These are phyloP conservation scores for Ophiocordyceps robertsii DNA, from an alignment of 2,329 filamentous ascomycete species.

Conservation along the genomic window DNA sequence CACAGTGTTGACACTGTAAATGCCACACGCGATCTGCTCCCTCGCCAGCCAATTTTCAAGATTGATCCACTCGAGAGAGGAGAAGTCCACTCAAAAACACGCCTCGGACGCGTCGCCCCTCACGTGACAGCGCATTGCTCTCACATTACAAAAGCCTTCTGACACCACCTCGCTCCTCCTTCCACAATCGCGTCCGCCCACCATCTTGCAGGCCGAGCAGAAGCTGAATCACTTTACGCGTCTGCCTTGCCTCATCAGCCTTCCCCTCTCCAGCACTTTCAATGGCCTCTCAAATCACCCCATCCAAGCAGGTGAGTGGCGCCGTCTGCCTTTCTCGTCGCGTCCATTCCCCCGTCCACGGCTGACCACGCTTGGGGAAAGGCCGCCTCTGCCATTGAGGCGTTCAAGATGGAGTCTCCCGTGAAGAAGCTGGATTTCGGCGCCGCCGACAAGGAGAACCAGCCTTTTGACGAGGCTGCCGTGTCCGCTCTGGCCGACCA, in stretches of 20 bases:
- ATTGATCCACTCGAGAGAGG: conserved; percentile 9
- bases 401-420: conserved; percentile 85
- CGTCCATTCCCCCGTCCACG: neutral
- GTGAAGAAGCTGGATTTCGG: conserved; percentile 80
- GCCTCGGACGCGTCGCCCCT: conserved; percentile 18
- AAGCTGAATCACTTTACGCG: conserved; percentile 4
- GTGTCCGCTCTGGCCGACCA: conserved; percentile 38
- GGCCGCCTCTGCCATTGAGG: conserved; percentile 77
- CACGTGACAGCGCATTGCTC: conserved; percentile 23
- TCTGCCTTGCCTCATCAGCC: conserved; percentile 7
- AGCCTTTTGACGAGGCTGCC: conserved; percentile 35
- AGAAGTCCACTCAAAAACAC: conserved; percentile 11
- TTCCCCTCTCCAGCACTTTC: conserved; percentile 13
- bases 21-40: too few relatives aligned
- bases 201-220: conserved; percentile 7
- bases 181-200: conserved; percentile 16
- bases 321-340: neutral
- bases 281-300: conserved; percentile 65
- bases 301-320: conserved; percentile 42
- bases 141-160: conserved; percentile 23
- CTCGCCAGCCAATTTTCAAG: neutral
- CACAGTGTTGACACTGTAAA: too few relatives aligned
- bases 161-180: conserved; percentile 7
- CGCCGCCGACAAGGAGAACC: conserved; percentile 70
- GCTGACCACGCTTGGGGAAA: conserved; percentile 29